Percentiles rank a stretch among this genome's conserved stretches.
These are phyloP conservation scores for Phytophthora chlamydospora DNA, from an alignment of 352 stramenopile genomes.

Conservation along the genomic window DNA sequence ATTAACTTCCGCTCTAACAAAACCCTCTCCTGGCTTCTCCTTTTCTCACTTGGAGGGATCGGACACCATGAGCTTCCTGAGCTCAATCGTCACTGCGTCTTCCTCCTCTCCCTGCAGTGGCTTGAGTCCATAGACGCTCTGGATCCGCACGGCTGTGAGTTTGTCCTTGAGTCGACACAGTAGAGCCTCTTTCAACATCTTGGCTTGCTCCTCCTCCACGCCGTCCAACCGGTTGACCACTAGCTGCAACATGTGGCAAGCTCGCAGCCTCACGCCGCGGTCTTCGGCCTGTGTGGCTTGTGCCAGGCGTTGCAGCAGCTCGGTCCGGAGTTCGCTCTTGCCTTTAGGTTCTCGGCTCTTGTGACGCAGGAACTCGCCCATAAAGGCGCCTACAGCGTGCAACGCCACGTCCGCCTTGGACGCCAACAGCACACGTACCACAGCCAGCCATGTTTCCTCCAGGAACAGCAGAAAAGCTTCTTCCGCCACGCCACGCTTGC, in stretches of 20 bases:
- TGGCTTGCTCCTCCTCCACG: slow-evolving; percentile 55
- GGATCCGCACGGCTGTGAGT: slow-evolving; percentile 58
- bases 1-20: slow-evolving; percentile 18
- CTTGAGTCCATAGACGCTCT: slow-evolving; percentile 68
- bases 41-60: too few species aligned
- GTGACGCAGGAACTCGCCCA: slow-evolving; percentile 52
- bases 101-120: slow-evolving; percentile 50
- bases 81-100: slow-evolving; percentile 14
- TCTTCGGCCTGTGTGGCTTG: slow-evolving; percentile 65
- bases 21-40: neutral
- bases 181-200: slow-evolving; percentile 46
- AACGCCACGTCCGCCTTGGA: slow-evolving; percentile 52
- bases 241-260: slow-evolving; percentile 68
- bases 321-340: slow-evolving; percentile 48
- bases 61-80: too few species aligned
- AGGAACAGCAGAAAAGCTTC: slow-evolving; percentile 68
- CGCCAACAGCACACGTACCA: slow-evolving; percentile 55
- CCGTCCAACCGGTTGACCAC: slow-evolving; percentile 54
- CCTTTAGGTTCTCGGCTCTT: slow-evolving; percentile 28
- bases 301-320: slow-evolving; percentile 55
- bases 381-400: slow-evolving; percentile 55
- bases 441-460: slow-evolving; percentile 63
- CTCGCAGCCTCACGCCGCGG: slow-evolving; percentile 55
- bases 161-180: slow-evolving; percentile 71
- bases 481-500: slow-evolving; percentile 43